Conservation (phyloP, 2,329 filamentous ascomycete genomes). For the Paraphoma sp. region DNA sequence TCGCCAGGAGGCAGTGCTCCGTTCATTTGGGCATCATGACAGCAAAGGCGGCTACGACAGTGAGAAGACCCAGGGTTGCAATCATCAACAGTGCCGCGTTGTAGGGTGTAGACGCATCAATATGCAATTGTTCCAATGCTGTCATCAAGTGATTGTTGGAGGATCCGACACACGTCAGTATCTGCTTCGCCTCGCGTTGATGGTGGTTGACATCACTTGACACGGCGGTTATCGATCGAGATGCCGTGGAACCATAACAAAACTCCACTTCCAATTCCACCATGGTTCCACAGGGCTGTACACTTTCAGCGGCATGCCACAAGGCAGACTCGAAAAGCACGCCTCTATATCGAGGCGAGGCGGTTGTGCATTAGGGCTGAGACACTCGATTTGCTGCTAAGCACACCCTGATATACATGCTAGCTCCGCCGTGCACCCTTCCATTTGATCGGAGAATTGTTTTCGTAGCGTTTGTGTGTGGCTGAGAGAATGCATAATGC, state of each 20-base stretch:
- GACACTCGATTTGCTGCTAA: background rate
- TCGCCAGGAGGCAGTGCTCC: too few relatives aligned
- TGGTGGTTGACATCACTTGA: background rate
- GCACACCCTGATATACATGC: background rate
- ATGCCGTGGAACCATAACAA: background rate
- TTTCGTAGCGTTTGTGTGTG: background rate
- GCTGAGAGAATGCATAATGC: background rate
- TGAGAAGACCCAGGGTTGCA: too few relatives aligned
- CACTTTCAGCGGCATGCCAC: background rate
- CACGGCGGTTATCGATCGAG: background rate
- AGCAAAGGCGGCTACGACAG: too few relatives aligned
- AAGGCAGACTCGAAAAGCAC: constrained; percentile 5
- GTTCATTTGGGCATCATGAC: too few relatives aligned
- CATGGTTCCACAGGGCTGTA: constrained; percentile 1
- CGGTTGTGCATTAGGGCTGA: background rate
- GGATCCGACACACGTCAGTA: background rate
- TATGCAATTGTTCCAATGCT: background rate
- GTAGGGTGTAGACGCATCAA: background rate
- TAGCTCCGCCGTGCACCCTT: background rate
- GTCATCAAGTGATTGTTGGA: background rate
- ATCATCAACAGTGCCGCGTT: too few relatives aligned
- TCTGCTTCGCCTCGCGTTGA: background rate
- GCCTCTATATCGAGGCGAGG: background rate
- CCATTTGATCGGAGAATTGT: background rate
- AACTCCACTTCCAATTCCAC: background rate